Evolutionary conservation across 2,329 filamentous ascomycete species (phyloP).

Genomic region (Phialophora chinensis): DNA sequence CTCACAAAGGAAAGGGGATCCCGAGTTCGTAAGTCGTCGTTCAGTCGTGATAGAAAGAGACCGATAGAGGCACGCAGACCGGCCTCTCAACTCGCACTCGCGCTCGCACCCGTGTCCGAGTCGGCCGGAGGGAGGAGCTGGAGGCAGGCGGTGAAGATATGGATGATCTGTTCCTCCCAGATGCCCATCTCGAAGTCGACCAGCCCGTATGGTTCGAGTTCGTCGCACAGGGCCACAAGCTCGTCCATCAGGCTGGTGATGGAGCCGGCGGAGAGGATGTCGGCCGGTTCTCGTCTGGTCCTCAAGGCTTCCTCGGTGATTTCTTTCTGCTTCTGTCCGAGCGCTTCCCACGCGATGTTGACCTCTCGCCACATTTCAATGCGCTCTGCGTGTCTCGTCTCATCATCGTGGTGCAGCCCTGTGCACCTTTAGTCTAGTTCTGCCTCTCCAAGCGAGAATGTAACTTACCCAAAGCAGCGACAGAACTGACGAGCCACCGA

Average conservation of each 20-base stretch:
- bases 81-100: slow-evolving; percentile 20
- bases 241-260: slow-evolving; percentile 83
- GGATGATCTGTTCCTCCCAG: slow-evolving; percentile 90
- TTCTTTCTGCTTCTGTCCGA: slow-evolving; percentile 84
- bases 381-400: slow-evolving; percentile 73
- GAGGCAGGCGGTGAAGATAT: slow-evolving; percentile 42
- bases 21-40: slow-evolving; percentile 23
- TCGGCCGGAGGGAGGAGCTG: slow-evolving; percentile 27
- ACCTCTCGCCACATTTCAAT: slow-evolving; percentile 92
- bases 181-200: slow-evolving; percentile 98
- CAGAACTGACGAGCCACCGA: slow-evolving; percentile 70
- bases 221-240: slow-evolving; percentile 80
- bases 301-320: slow-evolving; percentile 66
- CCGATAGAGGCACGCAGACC: not conserved
- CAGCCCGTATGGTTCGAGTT: slow-evolving; percentile 86
- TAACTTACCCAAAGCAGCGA: slow-evolving; percentile 68
- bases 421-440: slow-evolving; percentile 11
- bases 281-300: slow-evolving; percentile 62
- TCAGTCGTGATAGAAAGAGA: slow-evolving; percentile 17
- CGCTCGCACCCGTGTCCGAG: not conserved
- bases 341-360: slow-evolving; percentile 86
- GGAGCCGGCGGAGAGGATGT: slow-evolving; percentile 69
- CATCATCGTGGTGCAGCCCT: slow-evolving; percentile 77
- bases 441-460: not conserved
- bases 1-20: slow-evolving; percentile 28